Evolutionary conservation across 768 basidiomycete genomes (phyloP), one percentile per base, ranked within the genome.

Genomic region (Serpula lacrymans): DNA sequence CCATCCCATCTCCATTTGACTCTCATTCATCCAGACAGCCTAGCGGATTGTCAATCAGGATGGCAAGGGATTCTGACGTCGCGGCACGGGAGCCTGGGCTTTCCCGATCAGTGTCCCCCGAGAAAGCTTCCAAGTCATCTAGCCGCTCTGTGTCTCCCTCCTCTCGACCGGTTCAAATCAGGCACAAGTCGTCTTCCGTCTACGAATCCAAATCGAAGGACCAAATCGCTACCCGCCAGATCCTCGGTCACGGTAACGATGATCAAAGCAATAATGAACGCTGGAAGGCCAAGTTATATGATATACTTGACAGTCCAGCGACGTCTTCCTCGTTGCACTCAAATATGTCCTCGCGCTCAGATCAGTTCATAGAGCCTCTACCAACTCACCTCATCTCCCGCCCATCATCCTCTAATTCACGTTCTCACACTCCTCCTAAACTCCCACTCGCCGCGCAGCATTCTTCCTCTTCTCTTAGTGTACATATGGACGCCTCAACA

Each of bases 241-340:
- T 26, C 46, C 42, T 29, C 50, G 51, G 27, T 42, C 48, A 24
- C 54, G 51, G 27, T 42, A 49, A 24, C 54, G 57, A 33, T 58
- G 65, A 50, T 51, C 54, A 30, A 53, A 64, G 32, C 54, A 50
- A 32, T 50, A 67, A 30, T 60, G 64, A 24, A 57, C 57, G 41
- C 11, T 37, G 38, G 25, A 37, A 28, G 12, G 54, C 62, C 26
- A 68, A 72, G 43, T 55, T 81, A 6, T 62, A 72, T 22, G 72
- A 75, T 43, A 59, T 80, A 8, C 66, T 80, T 10, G 65, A 63
- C 34, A 70, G 71, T 38, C 58, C 69, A 13, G 48, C 57, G 31
- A 51, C 64, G 16, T 59, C 74, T 4, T 63, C 77, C 4, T 71
- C 77, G 4, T 63, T 74, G 28, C 71, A 57, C n/a, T 33, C 72